phyloP scores from a whole-genome alignment of 177 flowering plant species.

The Vitis hybrid region DNA sequence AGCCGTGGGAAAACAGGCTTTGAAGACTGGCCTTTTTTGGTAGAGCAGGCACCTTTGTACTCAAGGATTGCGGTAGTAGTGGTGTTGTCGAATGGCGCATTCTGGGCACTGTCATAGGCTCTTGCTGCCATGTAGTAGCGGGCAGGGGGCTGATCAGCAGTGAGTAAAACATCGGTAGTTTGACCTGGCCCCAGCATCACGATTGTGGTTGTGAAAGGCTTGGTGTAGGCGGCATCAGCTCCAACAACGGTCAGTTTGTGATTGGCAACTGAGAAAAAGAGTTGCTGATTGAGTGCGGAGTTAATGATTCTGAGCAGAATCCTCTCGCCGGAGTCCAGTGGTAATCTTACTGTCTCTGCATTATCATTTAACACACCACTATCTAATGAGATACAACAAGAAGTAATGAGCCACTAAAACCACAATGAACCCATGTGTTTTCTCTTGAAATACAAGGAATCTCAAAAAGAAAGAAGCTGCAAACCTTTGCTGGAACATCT shows the following conservation, averaged over 20 bases:
- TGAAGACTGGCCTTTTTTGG: slow-evolving; percentile 20
- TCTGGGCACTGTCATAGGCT: slow-evolving; percentile 52
- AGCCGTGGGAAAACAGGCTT: slow-evolving; percentile 45
- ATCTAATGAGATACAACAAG: too few relatives aligned
- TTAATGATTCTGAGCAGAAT: slow-evolving; percentile 66
- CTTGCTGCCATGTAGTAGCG: slow-evolving; percentile 82
- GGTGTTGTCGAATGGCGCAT: slow-evolving; percentile 68
- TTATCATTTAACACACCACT: neutral
- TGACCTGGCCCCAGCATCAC: slow-evolving; percentile 79
- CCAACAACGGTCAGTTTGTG: slow-evolving; percentile 66
- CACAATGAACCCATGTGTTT: too few relatives aligned
- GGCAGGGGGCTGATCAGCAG: slow-evolving; percentile 60
- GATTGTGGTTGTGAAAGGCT: slow-evolving; percentile 59
- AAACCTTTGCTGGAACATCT: slow-evolving; percentile 71
- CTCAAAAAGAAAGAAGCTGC: neutral
- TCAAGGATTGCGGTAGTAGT: slow-evolving; percentile 80
- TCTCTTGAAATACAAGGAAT: too few relatives aligned
- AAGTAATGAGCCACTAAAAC: too few relatives aligned
- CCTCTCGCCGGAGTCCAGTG: slow-evolving; percentile 56
- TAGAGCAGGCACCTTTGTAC: slow-evolving; percentile 41
- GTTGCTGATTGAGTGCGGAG: slow-evolving; percentile 68
- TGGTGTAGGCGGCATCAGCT: slow-evolving; percentile 64
- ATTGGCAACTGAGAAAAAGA: slow-evolving; percentile 64
- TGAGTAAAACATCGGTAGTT: slow-evolving; percentile 69
- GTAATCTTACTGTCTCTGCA: slow-evolving; percentile 50